Conservation (phyloP, 164 flowering plant species). For the Euptelea pleiosperma region DNA sequence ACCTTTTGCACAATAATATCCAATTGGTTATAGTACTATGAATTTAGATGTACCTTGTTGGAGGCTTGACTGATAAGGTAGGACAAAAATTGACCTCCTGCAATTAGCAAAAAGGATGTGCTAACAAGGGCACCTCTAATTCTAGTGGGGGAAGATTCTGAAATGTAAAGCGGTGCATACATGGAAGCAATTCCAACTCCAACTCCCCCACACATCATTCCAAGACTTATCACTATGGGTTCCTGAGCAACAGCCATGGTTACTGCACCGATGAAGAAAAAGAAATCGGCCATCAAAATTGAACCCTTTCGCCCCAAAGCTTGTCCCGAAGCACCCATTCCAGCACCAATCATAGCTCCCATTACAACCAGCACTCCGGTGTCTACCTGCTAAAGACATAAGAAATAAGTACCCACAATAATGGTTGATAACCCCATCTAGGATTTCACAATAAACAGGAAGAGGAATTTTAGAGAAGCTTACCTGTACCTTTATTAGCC, state of each 20-base stretch:
- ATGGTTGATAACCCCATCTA: neutral
- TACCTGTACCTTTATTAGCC: conserved; percentile 42
- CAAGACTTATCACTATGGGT: neutral
- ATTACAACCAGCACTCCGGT: neutral
- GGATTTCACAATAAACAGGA: neutral
- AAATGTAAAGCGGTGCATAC: conserved; percentile 12
- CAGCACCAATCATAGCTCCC: conserved; percentile 3
- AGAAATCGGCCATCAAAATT: neutral
- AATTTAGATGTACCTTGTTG: conserved; percentile 5
- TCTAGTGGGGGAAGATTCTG: conserved; percentile 17
- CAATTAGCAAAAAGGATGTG: conserved; percentile 2
- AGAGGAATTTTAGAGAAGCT: no score
- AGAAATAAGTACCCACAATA: neutral
- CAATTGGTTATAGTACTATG: no score
- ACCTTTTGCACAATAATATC: no score
- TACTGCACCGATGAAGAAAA: conserved; percentile 1
- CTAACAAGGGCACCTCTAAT: no score
- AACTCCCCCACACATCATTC: neutral
- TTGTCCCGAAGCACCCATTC: neutral
- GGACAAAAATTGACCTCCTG: neutral
- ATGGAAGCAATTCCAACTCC: conserved; percentile 13
- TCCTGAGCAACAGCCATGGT: neutral
- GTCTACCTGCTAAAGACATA: neutral
- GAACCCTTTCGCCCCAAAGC: neutral
- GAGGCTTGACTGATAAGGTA: neutral